A percentile compares a stretch with the other conserved stretches of the same genome.
Conservation (phyloP, 2,329 filamentous ascomycete genomes). For the Aspergillus thermomutatus region DNA sequence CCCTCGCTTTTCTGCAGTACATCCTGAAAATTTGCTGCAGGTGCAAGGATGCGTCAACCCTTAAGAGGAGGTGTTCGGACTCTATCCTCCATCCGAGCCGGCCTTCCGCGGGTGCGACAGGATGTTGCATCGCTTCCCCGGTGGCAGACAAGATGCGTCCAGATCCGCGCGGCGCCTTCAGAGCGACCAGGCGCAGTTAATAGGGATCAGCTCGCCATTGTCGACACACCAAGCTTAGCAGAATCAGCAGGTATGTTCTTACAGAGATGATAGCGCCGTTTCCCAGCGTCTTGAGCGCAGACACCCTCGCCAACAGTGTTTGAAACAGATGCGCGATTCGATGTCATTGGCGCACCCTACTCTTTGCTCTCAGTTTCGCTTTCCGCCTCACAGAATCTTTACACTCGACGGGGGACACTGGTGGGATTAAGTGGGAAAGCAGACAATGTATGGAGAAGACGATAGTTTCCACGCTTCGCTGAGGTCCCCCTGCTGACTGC, state of each 20-base stretch:
- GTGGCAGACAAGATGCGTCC: conserved; percentile 36
- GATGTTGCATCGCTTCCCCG: conserved; percentile 17
- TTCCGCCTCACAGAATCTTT: conserved; percentile 89
- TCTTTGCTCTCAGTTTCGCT: conserved; percentile 91
- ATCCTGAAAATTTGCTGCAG: conserved; percentile 11
- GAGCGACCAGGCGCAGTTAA: conserved; percentile 35
- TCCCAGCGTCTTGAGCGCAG: neutral
- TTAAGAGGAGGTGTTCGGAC: conserved; percentile 34
- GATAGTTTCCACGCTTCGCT: neutral
- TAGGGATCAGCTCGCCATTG: conserved; percentile 36
- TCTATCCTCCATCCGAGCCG: conserved; percentile 31
- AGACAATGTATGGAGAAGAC: conserved; percentile 67
- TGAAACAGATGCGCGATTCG: conserved; percentile 79
- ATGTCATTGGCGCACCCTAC: conserved; percentile 86
- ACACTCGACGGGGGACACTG: conserved; percentile 85
- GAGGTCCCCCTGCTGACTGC: neutral
- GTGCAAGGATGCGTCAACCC: conserved; percentile 34
- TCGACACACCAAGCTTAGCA: conserved; percentile 36
- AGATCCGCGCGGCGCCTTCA: conserved; percentile 44
- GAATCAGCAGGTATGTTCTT: conserved; percentile 39
- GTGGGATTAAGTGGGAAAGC: conserved; percentile 86
- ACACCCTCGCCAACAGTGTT: conserved; percentile 12
- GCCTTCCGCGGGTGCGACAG: conserved; percentile 24
- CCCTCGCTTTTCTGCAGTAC: conserved; percentile 3
- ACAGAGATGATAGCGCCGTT: neutral